phyloP scores from a whole-genome alignment of 345 rosid genomes.

The Ceriops zippeliana region DNA sequence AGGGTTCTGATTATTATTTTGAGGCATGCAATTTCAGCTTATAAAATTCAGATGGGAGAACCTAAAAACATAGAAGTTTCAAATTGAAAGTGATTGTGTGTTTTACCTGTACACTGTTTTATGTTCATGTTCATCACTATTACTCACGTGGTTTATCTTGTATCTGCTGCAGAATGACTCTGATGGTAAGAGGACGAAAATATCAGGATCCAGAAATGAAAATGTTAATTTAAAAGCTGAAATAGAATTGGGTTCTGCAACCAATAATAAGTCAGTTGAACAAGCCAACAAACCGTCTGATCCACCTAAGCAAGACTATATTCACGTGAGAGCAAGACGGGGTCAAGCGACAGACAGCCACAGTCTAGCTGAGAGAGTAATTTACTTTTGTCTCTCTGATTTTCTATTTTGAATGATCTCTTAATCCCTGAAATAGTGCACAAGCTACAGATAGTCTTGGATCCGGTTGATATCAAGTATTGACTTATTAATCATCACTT shows the following conservation, averaged over 20 bases:
- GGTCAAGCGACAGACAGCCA: slow-evolving; percentile 40
- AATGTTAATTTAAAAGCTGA: slow-evolving; percentile 14
- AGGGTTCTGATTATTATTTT: background rate
- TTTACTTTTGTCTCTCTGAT: slow-evolving; percentile 19
- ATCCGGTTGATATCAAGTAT: background rate
- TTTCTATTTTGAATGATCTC: slow-evolving; percentile 3
- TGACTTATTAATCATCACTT: background rate
- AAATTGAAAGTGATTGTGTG: too few relatives aligned
- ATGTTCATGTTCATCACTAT: too few relatives aligned
- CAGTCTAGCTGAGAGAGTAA: slow-evolving; percentile 37
- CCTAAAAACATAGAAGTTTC: background rate
- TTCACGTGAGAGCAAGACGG: slow-evolving; percentile 33
- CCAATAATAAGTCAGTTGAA: slow-evolving; percentile 16
- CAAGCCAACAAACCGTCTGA: slow-evolving; percentile 14
- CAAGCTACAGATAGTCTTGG: background rate
- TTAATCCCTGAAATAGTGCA: background rate
- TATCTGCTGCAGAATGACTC: slow-evolving; percentile 19
- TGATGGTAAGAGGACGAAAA: slow-evolving; percentile 19
- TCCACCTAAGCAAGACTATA: slow-evolving; percentile 29
- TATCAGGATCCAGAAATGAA: slow-evolving; percentile 14
- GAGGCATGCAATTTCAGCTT: background rate
- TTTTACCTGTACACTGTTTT: background rate
- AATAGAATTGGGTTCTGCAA: slow-evolving; percentile 18
- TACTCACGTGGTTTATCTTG: background rate
- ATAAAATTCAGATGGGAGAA: background rate